Percentiles rank a stretch among this genome's conserved stretches.
Evolutionary conservation across 2,329 filamentous ascomycete species (phyloP).

Genomic region (Trichothecium sympodiale): DNA sequence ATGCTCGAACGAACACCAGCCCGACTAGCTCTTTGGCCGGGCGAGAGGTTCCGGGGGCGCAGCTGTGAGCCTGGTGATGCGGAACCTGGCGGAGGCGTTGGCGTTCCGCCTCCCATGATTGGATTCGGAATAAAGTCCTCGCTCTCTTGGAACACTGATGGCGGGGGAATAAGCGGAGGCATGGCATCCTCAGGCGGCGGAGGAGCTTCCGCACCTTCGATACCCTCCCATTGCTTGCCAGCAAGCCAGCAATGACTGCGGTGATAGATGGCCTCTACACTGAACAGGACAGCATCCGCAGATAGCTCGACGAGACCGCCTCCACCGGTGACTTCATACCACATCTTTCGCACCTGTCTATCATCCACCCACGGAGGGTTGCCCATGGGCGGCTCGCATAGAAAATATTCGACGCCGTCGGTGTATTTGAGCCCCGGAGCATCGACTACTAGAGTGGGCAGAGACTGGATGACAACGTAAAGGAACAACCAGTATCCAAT

Average conservation of each 20-base stretch:
- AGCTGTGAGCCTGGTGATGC: constrained; percentile 19
- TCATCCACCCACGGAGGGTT: constrained; percentile 65
- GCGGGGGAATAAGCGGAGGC: constrained; percentile 26
- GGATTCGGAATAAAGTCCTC: constrained; percentile 15
- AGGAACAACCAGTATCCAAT: constrained; percentile 75
- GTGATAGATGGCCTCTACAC: constrained; percentile 49
- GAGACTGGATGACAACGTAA: constrained; percentile 64
- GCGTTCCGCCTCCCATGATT: constrained; percentile 10
- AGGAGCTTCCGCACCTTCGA: constrained; percentile 16
- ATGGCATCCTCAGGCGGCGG: constrained; percentile 19
- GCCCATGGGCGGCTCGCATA: constrained; percentile 64
- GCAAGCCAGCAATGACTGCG: constrained; percentile 46
- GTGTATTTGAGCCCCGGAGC: constrained; percentile 58
- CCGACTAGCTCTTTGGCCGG: constrained; percentile 18
- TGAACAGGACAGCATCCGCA: constrained; percentile 48
- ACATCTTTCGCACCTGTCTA: constrained; percentile 52
- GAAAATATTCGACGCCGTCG: constrained; percentile 69
- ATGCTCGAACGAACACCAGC: constrained; percentile 28
- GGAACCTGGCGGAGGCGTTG: constrained; percentile 15
- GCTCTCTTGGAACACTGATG: constrained; percentile 19
- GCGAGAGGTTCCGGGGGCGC: constrained; percentile 27
- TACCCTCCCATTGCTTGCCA: constrained; percentile 37
- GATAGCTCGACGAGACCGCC: constrained; percentile 47
- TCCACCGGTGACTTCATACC: constrained; percentile 63
- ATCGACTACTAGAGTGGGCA: constrained; percentile 69